Evolutionary conservation across 805 yeast genomes (phyloP).

Genomic region (Nakazawaea holstii): DNA sequence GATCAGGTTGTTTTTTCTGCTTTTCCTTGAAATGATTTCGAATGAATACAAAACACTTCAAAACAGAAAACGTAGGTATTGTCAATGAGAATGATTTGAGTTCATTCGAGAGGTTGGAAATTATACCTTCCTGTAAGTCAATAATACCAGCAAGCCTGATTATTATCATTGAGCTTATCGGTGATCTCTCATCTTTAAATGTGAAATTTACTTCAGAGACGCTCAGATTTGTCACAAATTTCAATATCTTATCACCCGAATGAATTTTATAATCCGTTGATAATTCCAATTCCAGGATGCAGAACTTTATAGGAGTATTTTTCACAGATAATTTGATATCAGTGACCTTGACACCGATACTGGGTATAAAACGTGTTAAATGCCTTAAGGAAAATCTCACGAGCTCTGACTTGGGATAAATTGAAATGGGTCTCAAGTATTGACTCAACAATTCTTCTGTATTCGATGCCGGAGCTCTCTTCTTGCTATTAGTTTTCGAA

Average conservation of each 20-base stretch:
- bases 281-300: not conserved
- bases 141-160: conserved; percentile 12
- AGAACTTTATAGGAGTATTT: not conserved
- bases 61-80: conserved; percentile 16
- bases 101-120: conserved; percentile 12
- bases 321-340: conserved; percentile 9
- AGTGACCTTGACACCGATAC: conserved; percentile 15
- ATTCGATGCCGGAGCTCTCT: not conserved
- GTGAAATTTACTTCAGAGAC: conserved; percentile 7
- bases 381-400: conserved; percentile 12
- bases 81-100: conserved; percentile 12
- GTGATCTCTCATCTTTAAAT: conserved; percentile 9
- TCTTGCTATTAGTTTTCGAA: conserved; percentile 6
- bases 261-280: conserved; percentile 7
- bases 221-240: conserved; percentile 1
- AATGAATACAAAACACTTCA: conserved; percentile 1
- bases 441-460: not conserved
- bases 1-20: no score
- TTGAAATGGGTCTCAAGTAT: conserved; percentile 13
- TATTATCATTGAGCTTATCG: not conserved
- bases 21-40: not conserved
- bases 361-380: conserved; percentile 18
- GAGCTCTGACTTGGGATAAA: conserved; percentile 14
- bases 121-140: conserved; percentile 16
- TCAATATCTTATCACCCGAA: conserved; percentile 1